Evolutionary conservation across 1,139 yeast genomes (phyloP), one percentile per base, ranked within the genome.

Genomic region (Protomyces macrosporus): DNA sequence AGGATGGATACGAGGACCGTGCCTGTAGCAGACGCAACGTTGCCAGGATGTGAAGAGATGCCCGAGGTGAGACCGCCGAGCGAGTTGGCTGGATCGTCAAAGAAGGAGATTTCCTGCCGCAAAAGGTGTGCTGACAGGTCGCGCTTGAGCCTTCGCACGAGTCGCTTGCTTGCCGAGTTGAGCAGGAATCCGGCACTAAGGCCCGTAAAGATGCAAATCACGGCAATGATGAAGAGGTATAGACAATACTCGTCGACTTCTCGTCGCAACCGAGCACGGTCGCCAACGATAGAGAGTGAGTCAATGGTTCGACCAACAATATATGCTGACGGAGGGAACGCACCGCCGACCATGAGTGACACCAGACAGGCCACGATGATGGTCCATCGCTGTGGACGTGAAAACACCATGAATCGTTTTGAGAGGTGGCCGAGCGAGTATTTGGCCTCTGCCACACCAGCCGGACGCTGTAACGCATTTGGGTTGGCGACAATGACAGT

Each of bases 1-100:
- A 67, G 30, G 10, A 68, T 30, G 5, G 65, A 64, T 30, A 64
- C 40, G 14, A 66, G 65, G 12, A 65, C 63, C 78, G 80, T 42
- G 76, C 85, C 74, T 12, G 71, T 69, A 23, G 72, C 68, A 42
- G 81, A 81, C 68, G 81, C 81, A 3, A 84, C 84, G 70, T 82
- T 84, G 68, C 82, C 79, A 4, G 84, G 84, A 71, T 82, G 85
- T 67, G 82, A 79, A 14, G 83, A 79, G 56, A 82, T 75, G 62
- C 84, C 74, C 34, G 83, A 78, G 61, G 82, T 81, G 67, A 82
- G 78, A 66, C 81, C 82, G 10, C 85, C 85, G 1, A 81, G 82
- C 67, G 81, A 79, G 70, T 82, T 80, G 67, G 80, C 82, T 45
- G 81, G 83, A 53, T 75, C 75, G 68, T 82, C 85, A 67, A 78